Evolutionary conservation across 805 yeast species (phyloP).

Genomic region (Ogataea philodendri): DNA sequence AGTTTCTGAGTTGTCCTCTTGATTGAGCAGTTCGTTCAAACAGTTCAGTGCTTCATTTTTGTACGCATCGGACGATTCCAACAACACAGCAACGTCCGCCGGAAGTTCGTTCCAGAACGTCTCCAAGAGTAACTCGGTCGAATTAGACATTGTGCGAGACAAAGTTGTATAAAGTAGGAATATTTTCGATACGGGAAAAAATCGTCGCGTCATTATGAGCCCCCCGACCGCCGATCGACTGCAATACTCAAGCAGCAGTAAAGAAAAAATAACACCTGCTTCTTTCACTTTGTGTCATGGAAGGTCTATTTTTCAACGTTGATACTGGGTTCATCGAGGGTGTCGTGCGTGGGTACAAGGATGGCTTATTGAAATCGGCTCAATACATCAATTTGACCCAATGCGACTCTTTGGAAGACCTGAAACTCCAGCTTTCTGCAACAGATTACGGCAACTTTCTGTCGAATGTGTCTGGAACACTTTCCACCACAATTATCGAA

Average conservation of each 20-base stretch:
- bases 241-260: constrained; percentile 5
- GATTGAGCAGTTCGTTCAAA: constrained; percentile 38
- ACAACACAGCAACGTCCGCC: constrained; percentile 20
- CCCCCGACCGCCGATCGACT: constrained; percentile 14
- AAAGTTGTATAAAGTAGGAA: constrained; percentile 1
- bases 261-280: constrained; percentile 11
- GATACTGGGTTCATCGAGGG: constrained; percentile 92
- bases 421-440: constrained; percentile 89
- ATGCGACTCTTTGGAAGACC: constrained; percentile 92
- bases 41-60: constrained; percentile 35
- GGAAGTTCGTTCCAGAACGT: constrained; percentile 34
- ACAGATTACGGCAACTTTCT: constrained; percentile 94
- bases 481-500: constrained; percentile 85
- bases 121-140: constrained; percentile 35
- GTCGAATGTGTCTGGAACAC: constrained; percentile 75
- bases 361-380: constrained; percentile 69
- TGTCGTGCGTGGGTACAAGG: constrained; percentile 89
- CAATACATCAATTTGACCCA: constrained; percentile 93
- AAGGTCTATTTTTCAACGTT: constrained; percentile 87
- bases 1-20: constrained; percentile 41
- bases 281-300: constrained; percentile 51
- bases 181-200: not conserved
- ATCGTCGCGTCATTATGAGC: constrained; percentile 10
- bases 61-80: constrained; percentile 34
- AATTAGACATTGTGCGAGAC: constrained; percentile 1